Conservation (phyloP, 148 eudicot species). For the Selenicereus undatus region DNA sequence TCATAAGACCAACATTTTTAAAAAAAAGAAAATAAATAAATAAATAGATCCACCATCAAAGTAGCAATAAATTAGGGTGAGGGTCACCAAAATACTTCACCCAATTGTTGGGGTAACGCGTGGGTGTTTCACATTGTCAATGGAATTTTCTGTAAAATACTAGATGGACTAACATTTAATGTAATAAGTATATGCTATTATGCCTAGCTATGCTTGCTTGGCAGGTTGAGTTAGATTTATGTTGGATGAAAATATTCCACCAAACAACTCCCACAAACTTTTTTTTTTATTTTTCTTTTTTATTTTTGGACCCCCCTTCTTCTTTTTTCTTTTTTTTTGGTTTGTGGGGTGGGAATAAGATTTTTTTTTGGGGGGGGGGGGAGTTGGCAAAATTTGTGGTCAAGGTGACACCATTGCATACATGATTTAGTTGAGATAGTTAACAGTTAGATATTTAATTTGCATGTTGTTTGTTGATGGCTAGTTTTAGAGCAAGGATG, state of each 20-base stretch:
- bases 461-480: neutral
- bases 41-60: neutral
- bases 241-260: slow-evolving; percentile 11
- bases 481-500: neutral
- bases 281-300: neutral
- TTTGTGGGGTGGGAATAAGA: neutral
- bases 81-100: slow-evolving; percentile 11
- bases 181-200: too few species aligned
- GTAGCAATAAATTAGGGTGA: slow-evolving; percentile 2
- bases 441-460: slow-evolving; percentile 3
- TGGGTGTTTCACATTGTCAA: neutral
- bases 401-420: neutral
- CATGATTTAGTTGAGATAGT: slow-evolving; percentile 5
- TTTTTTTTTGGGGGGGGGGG: neutral
- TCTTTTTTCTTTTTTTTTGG: neutral
- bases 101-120: slow-evolving; percentile 18
- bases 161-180: neutral
- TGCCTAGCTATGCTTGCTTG: neutral
- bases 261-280: neutral
- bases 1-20: too few species aligned
- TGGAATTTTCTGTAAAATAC: neutral
- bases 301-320: too few species aligned
- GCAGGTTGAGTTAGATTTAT: slow-evolving; percentile 5
- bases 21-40: too few species aligned
- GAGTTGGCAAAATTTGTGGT: neutral